These are phyloP conservation scores for Gillenia trifoliata DNA, from an alignment of 306 rosid genomes.

Conservation along the genomic window DNA sequence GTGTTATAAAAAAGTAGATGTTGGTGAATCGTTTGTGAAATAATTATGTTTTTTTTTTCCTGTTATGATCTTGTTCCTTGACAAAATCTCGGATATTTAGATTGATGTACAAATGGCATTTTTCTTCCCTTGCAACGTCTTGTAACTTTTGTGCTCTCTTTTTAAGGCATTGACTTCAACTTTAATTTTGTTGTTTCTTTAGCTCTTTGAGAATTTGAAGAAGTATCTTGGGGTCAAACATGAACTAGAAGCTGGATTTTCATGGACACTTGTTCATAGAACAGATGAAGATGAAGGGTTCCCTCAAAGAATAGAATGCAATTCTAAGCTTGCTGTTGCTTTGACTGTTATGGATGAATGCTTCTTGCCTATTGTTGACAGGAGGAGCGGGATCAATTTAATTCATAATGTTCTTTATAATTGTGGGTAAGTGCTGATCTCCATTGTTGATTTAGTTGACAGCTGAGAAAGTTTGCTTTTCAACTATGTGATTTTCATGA, in stretches of 20 bases:
- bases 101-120: background rate
- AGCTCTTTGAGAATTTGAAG: constrained; percentile 90
- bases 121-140: background rate
- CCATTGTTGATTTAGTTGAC: constrained; percentile 4
- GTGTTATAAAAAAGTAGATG: background rate
- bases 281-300: constrained; percentile 73
- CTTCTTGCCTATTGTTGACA: constrained; percentile 86
- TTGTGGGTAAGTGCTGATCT: constrained; percentile 63
- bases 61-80: background rate
- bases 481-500: background rate
- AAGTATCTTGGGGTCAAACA: constrained; percentile 78
- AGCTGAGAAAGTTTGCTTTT: background rate
- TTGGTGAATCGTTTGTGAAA: background rate
- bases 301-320: constrained; percentile 72
- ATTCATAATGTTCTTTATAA: constrained; percentile 81
- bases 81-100: background rate
- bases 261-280: constrained; percentile 86
- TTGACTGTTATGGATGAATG: constrained; percentile 96
- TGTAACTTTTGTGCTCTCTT: constrained; percentile 2
- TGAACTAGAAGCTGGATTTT: constrained; percentile 89
- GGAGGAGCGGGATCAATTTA: constrained; percentile 92
- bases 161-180: background rate
- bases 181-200: constrained; percentile 28
- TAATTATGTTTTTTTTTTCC: background rate
- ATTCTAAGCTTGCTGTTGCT: constrained; percentile 94